These are phyloP conservation scores for Candida coleopterorum DNA, from an alignment of 805 yeast species.

Conservation along the genomic window DNA sequence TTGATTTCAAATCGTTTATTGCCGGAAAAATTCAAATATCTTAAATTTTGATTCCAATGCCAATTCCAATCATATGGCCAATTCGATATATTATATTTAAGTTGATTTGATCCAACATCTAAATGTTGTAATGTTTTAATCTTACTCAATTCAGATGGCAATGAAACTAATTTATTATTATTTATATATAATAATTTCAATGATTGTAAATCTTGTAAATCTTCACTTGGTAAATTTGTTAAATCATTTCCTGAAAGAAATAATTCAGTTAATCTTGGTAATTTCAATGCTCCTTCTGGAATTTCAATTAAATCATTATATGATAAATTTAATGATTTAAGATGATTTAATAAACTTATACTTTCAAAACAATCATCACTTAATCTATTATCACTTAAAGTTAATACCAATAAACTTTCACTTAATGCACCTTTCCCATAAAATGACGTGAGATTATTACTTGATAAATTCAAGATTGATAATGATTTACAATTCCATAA, in stretches of 20 bases:
- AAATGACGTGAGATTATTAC: constrained; percentile 60
- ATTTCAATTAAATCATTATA: constrained; percentile 83
- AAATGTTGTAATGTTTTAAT: constrained; percentile 59
- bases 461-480: constrained; percentile 61
- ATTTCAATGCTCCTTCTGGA: constrained; percentile 65
- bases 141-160: constrained; percentile 85
- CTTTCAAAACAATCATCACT: constrained; percentile 71
- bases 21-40: constrained; percentile 85
- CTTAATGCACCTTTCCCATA: constrained; percentile 50
- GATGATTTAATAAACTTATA: constrained; percentile 52
- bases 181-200: constrained; percentile 66
- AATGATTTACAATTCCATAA: constrained; percentile 61
- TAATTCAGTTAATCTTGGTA: constrained; percentile 55
- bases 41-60: constrained; percentile 75
- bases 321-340: constrained; percentile 67
- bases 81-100: constrained; percentile 89
- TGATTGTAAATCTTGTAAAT: constrained; percentile 56
- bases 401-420: constrained; percentile 50
- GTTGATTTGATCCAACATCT: constrained; percentile 87
- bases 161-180: constrained; percentile 76
- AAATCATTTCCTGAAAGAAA: constrained; percentile 82
- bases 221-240: constrained; percentile 79
- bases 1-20: constrained; percentile 88
- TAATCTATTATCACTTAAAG: constrained; percentile 79
- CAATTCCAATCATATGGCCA: constrained; percentile 98